Conservation (phyloP, 345 rosid genomes). For the Balakata baccata region DNA sequence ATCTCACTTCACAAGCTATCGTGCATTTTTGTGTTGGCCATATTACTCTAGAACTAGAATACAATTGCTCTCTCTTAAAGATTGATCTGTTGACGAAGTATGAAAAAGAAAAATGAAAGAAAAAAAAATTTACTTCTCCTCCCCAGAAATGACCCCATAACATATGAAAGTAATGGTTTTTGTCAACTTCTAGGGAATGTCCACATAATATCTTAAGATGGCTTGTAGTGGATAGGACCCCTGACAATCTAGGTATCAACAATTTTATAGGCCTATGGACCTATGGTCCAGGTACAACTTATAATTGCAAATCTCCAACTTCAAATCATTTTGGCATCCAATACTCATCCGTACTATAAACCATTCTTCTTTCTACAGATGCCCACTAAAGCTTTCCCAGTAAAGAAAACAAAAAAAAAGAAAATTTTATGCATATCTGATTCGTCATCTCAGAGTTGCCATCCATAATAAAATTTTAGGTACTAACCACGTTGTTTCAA, state of each 20-base stretch:
- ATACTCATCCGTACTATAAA: not conserved
- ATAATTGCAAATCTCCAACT: constrained; percentile 10
- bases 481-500: not conserved
- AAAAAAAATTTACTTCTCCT: not conserved
- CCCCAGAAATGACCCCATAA: not conserved
- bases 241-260: constrained; percentile 2
- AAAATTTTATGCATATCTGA: not conserved
- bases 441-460: not conserved
- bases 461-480: not conserved
- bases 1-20: not conserved
- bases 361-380: constrained; percentile 9
- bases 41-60: not conserved
- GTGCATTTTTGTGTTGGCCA: not conserved
- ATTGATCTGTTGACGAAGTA: not conserved
- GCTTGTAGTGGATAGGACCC: not conserved
- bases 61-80: not conserved
- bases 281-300: constrained; percentile 12
- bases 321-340: not conserved
- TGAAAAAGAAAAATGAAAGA: not conserved
- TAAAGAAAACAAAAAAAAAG: not conserved
- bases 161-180: not conserved
- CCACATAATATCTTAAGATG: not conserved
- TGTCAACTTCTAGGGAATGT: no score
- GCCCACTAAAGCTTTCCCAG: constrained; percentile 6
- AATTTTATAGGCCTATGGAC: not conserved